phyloP scores from a whole-genome alignment of 1,139 yeast genomes.

The Williopsis jadinii region DNA sequence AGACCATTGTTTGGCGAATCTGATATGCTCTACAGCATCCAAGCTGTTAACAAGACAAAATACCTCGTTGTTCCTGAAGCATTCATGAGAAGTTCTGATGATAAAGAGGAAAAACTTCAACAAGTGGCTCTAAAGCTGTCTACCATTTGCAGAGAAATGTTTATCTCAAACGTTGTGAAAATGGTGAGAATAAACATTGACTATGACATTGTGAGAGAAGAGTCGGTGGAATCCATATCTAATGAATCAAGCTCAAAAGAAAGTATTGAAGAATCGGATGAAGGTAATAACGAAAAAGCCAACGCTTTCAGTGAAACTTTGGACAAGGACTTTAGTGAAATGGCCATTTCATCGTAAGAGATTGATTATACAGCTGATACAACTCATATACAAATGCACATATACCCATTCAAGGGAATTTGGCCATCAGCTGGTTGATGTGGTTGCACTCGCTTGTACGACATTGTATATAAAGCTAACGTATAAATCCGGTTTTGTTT shows the following conservation, averaged over 20 bases:
- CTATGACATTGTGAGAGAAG: slow-evolving; percentile 8
- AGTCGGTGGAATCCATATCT: not conserved
- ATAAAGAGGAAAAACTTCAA: slow-evolving; percentile 19
- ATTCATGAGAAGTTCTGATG: slow-evolving; percentile 14
- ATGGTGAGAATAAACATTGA: slow-evolving; percentile 22
- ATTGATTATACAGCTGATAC: too few relatives aligned
- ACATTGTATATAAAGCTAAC: too few relatives aligned
- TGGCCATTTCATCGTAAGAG: too few relatives aligned
- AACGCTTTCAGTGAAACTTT: too few relatives aligned
- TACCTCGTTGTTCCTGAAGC: slow-evolving; percentile 38
- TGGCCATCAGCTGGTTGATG: too few relatives aligned
- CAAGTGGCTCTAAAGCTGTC: slow-evolving; percentile 25
- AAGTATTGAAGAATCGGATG: not conserved
- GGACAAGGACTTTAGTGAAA: too few relatives aligned
- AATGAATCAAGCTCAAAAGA: not conserved
- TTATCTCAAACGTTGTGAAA: slow-evolving; percentile 24
- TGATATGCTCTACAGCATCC: slow-evolving; percentile 24
- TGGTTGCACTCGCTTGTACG: too few relatives aligned
- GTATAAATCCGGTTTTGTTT: too few relatives aligned
- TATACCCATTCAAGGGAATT: too few relatives aligned
- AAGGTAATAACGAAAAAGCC: not conserved
- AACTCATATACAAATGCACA: too few relatives aligned
- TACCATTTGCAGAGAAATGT: slow-evolving; percentile 16
- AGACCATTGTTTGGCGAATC: slow-evolving; percentile 20
- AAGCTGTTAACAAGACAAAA: slow-evolving; percentile 36